phyloP scores from a whole-genome alignment of 345 rosid species.

The Carallia pectinifolia region DNA sequence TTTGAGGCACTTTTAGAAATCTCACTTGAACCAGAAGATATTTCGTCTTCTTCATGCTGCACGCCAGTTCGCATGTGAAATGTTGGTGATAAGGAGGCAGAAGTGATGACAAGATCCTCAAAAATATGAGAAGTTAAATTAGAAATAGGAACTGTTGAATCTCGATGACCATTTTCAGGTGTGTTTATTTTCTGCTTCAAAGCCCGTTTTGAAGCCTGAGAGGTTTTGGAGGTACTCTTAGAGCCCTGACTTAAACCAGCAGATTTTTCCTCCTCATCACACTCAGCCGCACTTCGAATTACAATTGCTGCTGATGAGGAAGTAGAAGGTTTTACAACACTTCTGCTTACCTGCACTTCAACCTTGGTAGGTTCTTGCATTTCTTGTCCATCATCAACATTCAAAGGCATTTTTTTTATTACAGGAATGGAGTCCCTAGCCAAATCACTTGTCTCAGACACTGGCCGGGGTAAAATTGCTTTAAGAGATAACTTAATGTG shows the following conservation, averaged over 20 bases:
- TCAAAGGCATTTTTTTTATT: slow-evolving; percentile 37
- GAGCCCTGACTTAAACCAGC: slow-evolving; percentile 32
- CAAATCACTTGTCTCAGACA: slow-evolving; percentile 21
- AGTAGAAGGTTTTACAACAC: slow-evolving; percentile 20
- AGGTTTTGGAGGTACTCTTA: slow-evolving; percentile 32
- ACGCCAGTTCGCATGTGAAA: too few species aligned
- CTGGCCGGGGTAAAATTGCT: slow-evolving; percentile 44
- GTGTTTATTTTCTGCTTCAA: slow-evolving; percentile 20
- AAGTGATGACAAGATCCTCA: too few species aligned
- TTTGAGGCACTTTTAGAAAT: slow-evolving; percentile 35
- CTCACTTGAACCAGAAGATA: slow-evolving; percentile 32
- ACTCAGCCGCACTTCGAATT: slow-evolving; percentile 80
- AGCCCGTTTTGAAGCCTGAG: slow-evolving; percentile 19
- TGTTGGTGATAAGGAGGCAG: slow-evolving; percentile 34
- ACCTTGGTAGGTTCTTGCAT: slow-evolving; percentile 33
- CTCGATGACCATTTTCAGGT: slow-evolving; percentile 14
- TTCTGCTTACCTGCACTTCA: slow-evolving; percentile 19
- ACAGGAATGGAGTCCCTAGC: slow-evolving; percentile 37
- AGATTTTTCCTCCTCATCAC: slow-evolving; percentile 73
- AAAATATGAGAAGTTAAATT: slow-evolving; percentile 6
- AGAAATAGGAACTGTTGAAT: slow-evolving; percentile 21
- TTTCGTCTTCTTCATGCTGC: slow-evolving; percentile 80
- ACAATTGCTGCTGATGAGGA: slow-evolving; percentile 54
- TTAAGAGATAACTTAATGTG: slow-evolving; percentile 86
- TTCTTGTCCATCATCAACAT: slow-evolving; percentile 36